These are phyloP conservation scores for Exserohilum turcica DNA, from an alignment of 2,329 filamentous ascomycete species.

Conservation along the genomic window DNA sequence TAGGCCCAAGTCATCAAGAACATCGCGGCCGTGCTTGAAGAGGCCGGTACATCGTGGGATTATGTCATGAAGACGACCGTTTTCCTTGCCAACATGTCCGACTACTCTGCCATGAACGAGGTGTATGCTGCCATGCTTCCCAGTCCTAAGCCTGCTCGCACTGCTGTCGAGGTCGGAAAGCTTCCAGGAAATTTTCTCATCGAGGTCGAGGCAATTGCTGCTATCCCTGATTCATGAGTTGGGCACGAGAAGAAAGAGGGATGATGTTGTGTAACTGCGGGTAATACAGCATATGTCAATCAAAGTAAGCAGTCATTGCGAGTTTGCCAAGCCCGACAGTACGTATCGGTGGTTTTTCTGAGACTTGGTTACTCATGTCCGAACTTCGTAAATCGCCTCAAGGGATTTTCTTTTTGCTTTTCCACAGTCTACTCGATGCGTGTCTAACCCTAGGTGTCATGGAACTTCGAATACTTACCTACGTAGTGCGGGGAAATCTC, in stretches of 20 bases:
- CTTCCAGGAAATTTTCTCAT: slow-evolving; percentile 38
- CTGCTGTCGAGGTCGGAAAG: slow-evolving; percentile 40
- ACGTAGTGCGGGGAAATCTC: neutral
- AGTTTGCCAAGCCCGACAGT: too few relatives aligned
- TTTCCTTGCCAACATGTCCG: slow-evolving; percentile 40
- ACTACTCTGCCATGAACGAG: slow-evolving; percentile 42
- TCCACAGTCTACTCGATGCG: too few relatives aligned
- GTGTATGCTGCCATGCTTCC: slow-evolving; percentile 41
- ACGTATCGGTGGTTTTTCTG: too few relatives aligned
- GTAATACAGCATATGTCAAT: neutral
- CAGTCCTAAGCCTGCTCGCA: slow-evolving; percentile 37
- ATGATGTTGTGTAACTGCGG: neutral
- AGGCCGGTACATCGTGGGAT: slow-evolving; percentile 42
- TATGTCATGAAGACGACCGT: slow-evolving; percentile 44
- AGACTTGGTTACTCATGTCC: too few relatives aligned
- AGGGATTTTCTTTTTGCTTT: too few relatives aligned
- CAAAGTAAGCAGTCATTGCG: too few relatives aligned
- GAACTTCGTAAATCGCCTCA: too few relatives aligned
- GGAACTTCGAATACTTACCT: too few relatives aligned
- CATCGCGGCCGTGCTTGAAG: slow-evolving; percentile 36
- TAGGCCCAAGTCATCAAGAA: slow-evolving; percentile 45
- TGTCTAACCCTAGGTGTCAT: neutral
- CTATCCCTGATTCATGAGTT: slow-evolving; percentile 31
- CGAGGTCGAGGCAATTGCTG: slow-evolving; percentile 42
- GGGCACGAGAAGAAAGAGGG: too few relatives aligned